Conservation (phyloP, 202 grass and related monocot species). For the Cymbopogon flexuosus region DNA sequence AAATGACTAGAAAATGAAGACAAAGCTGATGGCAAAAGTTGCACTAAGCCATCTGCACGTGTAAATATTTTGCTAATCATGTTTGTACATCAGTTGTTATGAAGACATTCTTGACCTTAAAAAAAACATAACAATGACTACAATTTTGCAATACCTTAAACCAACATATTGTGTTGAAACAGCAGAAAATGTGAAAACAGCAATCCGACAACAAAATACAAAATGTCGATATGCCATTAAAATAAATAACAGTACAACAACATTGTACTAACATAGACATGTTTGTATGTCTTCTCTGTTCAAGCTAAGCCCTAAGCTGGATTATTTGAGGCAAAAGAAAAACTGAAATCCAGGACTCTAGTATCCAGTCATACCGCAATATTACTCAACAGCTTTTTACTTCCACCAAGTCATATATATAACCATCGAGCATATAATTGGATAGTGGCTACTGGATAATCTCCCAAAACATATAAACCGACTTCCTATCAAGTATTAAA, state of each 20-base stretch:
- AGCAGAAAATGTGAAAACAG: neutral
- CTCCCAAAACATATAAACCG: neutral
- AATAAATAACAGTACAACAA: neutral
- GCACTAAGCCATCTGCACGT: neutral
- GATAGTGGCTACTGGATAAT: neutral
- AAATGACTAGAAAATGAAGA: neutral
- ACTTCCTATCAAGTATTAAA: neutral
- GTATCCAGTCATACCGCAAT: neutral
- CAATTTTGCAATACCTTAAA: neutral
- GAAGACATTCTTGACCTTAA: neutral
- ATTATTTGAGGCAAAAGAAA: neutral
- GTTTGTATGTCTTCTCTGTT: neutral
- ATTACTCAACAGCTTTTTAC: neutral
- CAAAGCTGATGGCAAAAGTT: neutral
- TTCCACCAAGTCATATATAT: neutral
- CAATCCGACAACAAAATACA: neutral
- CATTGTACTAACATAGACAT: neutral
- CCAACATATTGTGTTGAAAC: neutral
- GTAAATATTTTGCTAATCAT: neutral
- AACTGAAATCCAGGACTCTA: neutral
- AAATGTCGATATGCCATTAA: neutral
- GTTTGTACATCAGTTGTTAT: neutral
- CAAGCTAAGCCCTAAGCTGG: neutral
- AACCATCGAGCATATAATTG: neutral
- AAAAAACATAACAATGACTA: neutral